These are phyloP conservation scores for Lactarius akahatsu DNA, from an alignment of 768 basidiomycete genomes.

Conservation along the genomic window DNA sequence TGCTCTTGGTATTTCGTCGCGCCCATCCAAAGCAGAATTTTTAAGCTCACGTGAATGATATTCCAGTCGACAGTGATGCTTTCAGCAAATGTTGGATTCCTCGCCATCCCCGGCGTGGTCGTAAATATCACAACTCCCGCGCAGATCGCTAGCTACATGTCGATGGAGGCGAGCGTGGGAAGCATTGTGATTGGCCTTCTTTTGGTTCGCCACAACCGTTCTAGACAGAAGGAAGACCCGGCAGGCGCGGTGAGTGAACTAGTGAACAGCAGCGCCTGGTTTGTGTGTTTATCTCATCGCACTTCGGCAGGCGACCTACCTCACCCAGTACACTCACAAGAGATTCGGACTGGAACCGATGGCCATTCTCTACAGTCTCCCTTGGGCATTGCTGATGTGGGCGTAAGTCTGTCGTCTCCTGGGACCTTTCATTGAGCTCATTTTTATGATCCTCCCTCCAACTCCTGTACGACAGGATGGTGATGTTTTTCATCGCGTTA, in stretches of 20 bases:
- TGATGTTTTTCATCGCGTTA: slow-evolving; percentile 16
- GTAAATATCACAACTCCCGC: neutral
- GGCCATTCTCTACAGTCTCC: slow-evolving; percentile 53
- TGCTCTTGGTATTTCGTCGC: neutral
- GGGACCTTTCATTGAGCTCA: neutral
- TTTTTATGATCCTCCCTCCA: neutral
- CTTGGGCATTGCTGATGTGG: slow-evolving; percentile 58
- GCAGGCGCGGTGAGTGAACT: neutral
- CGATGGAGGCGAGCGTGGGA: slow-evolving; percentile 47
- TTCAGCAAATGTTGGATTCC: slow-evolving; percentile 36
- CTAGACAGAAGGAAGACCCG: slow-evolving; percentile 38
- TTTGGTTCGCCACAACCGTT: slow-evolving; percentile 44
- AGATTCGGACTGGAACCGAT: slow-evolving; percentile 30
- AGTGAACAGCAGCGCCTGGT: neutral
- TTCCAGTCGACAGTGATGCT: slow-evolving; percentile 37
- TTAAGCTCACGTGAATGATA: neutral
- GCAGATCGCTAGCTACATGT: slow-evolving; percentile 47
- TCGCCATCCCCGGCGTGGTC: slow-evolving; percentile 33
- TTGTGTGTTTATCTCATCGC: neutral
- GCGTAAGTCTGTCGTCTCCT: slow-evolving; percentile 41
- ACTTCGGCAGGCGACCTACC: slow-evolving; percentile 28
- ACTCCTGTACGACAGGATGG: slow-evolving; percentile 9
- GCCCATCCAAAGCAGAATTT: neutral
- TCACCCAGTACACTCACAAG: slow-evolving; percentile 10
- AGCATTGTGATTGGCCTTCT: slow-evolving; percentile 47